Evolutionary conservation across 805 yeast genomes (phyloP), one percentile per base, ranked within the genome.

Genomic region (Teunomyces cretensis): DNA sequence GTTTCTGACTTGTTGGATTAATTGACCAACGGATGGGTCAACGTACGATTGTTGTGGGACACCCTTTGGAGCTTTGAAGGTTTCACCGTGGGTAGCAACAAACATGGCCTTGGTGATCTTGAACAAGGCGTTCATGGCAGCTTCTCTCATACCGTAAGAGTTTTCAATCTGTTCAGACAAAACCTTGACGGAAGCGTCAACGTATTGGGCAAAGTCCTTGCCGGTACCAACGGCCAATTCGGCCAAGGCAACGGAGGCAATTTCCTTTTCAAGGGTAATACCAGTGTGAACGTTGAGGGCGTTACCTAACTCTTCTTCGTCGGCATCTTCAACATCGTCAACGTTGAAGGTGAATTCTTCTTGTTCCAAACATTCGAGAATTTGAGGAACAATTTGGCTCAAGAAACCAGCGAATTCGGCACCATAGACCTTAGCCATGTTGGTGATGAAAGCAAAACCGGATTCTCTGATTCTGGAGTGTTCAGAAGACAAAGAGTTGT

Each of bases 351-450:
- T 81, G 60, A 87, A 84, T 68, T 94, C 99, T 54, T 85, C 88
- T 72, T 88, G 96, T 61, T 84, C 83, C 58, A 94, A 78, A 62
- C 95, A 87, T 60, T 79, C 80, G 72, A 84, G 82, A 48, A 94
- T 82, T 64, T 84, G 86, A 28, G 97, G 97, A 58, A 94, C 78
- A 48, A 94, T 78, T 52, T 81, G 82, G 48, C 81, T 85, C 64
- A 94, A 78, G 76, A 88, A 90, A 33, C 92, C 86, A 41, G 92
- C 81, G 64, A 94, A 89, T 62, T 89, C 94, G 59, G 82, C 81
- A 50, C 94, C 96, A 70, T 92, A 94, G 28, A 94, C 96, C 72
- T 87, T 88, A 47, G 98, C 96, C 83, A 92, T 81, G 70, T 88
- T 88, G 45, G 96, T 84, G 68, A 94, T 83, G 67, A 94, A 90